Evolutionary conservation across 2,329 filamentous ascomycete species (phyloP).

Genomic region (Monilinia fructigena): DNA sequence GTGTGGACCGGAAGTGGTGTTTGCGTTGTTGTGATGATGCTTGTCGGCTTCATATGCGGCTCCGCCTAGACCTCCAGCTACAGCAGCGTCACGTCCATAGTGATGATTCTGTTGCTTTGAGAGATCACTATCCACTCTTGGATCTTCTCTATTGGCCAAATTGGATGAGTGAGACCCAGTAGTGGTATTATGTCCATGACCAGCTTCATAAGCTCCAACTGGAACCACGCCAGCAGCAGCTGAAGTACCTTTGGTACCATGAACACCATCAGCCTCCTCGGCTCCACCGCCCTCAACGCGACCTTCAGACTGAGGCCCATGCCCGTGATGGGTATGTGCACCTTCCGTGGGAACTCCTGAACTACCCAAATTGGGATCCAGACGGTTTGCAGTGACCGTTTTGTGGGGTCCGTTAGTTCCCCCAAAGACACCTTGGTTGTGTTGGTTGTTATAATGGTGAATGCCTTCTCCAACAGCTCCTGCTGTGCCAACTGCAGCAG

Average conservation of each 20-base stretch:
- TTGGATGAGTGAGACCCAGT: conserved; percentile 42
- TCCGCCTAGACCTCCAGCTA: conserved; percentile 25
- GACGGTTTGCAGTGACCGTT: conserved; percentile 34
- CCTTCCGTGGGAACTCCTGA: conserved; percentile 25
- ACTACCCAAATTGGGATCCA: conserved; percentile 34
- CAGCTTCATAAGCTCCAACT: conserved; percentile 19
- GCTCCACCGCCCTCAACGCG: conserved; percentile 33
- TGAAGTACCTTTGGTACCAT: conserved; percentile 26
- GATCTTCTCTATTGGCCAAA: conserved; percentile 44
- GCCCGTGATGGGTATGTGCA: conserved; percentile 24
- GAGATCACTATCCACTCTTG: conserved; percentile 39
- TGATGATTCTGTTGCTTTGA: conserved; percentile 27
- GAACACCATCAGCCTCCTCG: conserved; percentile 33
- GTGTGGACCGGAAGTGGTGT: conserved; percentile 40
- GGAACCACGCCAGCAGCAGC: conserved; percentile 22
- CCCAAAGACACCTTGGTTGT: not conserved
- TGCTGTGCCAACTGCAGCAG: conserved; percentile 23
- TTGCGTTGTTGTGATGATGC: conserved; percentile 19
- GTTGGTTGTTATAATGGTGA: conserved; percentile 28
- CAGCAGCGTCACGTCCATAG: conserved; percentile 28
- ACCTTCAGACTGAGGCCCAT: conserved; percentile 23
- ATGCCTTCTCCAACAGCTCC: conserved; percentile 26
- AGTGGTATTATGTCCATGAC: conserved; percentile 32
- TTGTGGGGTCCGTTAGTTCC: conserved; percentile 30
- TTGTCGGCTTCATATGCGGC: conserved; percentile 22